Evolutionary conservation across 441 rosid genomes (phyloP).

Genomic region (Adansonia madagascariensis): DNA sequence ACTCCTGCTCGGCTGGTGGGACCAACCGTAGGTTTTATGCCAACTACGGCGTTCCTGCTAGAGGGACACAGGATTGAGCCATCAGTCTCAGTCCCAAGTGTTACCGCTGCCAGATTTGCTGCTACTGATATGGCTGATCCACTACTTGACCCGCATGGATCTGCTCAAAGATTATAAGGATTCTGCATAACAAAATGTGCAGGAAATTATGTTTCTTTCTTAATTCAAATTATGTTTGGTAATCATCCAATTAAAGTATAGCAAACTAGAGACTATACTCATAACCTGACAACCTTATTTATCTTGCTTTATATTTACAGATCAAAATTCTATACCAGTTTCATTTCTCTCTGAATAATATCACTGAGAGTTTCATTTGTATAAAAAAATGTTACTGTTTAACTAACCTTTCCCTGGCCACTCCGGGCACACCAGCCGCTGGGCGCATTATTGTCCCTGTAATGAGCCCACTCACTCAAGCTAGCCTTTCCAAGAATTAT

Average conservation of each 20-base stretch:
- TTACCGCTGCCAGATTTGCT: conserved; percentile 49
- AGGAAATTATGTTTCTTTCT: neutral
- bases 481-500: conserved; percentile 62
- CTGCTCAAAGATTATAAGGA: conserved; percentile 9
- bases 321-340: no score
- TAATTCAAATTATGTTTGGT: no score
- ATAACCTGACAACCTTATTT: no score
- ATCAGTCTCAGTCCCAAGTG: conserved; percentile 55
- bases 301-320: no score
- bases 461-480: conserved; percentile 57
- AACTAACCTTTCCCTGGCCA: conserved; percentile 50
- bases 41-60: conserved; percentile 46
- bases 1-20: conserved; percentile 58
- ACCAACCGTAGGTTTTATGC: conserved; percentile 63
- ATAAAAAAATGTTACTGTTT: neutral
- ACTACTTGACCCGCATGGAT: conserved; percentile 14
- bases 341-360: neutral
- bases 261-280: no score
- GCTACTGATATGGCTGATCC: conserved; percentile 38
- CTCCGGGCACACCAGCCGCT: conserved; percentile 47
- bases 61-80: conserved; percentile 61
- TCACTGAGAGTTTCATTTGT: neutral
- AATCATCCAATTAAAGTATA: no score
- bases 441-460: conserved; percentile 9
- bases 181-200: neutral